Evolutionary conservation across 805 yeast genomes (phyloP), one percentile per base, ranked within the genome.

Genomic region (Wickerhamomyces subpelliculosus): DNA sequence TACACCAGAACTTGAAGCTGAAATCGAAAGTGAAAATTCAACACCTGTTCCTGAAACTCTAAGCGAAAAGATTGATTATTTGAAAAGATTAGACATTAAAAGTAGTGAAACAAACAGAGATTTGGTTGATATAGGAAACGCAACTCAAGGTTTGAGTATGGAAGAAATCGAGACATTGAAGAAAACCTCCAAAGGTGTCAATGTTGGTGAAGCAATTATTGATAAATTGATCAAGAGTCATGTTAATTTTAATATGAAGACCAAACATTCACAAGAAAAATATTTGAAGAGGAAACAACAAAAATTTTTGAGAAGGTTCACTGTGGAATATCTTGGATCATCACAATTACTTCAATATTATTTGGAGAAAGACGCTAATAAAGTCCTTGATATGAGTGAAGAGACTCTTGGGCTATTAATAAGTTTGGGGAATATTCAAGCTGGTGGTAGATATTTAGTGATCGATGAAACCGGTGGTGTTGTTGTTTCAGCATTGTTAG

Each of bases 391-490:
- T 54, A 64, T 93, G 71, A 84, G 94, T 48, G 80, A 80, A 42
- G 98, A 93, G 61, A 68, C 89, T 1, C 57, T 93, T 27, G 96
- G 94, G 0, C 64, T 84, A 59, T 62, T 87, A 51, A 62, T 93
- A 62, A 80, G 80, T 43, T 69, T 82, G 48, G 96, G 82, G 2
- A 87, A 90, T 54, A 74, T 93, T 25, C 77, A 80, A 52, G 88
- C 96, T 1, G 95, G 95, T 10, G 97, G 98, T 1, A 78, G 73
- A 41, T 93, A 93, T 53, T 64, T 93, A 18, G 80, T 90, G 4
- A 70, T 87, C 38, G 99, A 93, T 54, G 98, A 93, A 54, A 83
- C 96, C n/a, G 89, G 95, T 24, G 96, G 97, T 7, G 70, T 90
- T n/a, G 56, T 93, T 1, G 74, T 84, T 6, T 84, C 84, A 43